Evolutionary conservation across 2,329 filamentous ascomycete genomes (phyloP), one percentile per base, ranked within the genome.

Genomic region (Furcasterigmium furcatum): DNA sequence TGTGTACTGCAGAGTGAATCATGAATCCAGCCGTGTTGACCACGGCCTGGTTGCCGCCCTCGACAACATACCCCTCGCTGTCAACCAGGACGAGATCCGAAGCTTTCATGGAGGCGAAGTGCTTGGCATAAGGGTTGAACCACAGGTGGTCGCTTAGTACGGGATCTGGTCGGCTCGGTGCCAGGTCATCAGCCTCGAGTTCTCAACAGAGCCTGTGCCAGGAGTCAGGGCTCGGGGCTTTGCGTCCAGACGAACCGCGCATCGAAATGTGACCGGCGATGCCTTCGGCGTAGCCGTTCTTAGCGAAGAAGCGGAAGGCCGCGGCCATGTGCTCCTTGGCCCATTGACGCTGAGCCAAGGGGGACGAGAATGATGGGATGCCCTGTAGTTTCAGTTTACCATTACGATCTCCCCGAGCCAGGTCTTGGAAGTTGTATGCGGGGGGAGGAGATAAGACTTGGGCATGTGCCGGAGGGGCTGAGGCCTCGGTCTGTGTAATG

Each of bases 61-160:
- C 82, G 24, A 88, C 76, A 18, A 87, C 74, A 22, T 78, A 65
- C 5, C 84, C 84, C 0, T 73, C 60, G 42, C 79, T 70, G 54
- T 84, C 72, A 3, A 87, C 82, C 14, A 76, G 78, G 45, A 87
- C 85, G 13, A 88, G 70, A 53, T 87, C 82, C 0, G 79, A 82
- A 1, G 75, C 72, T 47, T 79, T 83, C 35, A 87, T 77, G 46
- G 79, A 66, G 7, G 77, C 76, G 62, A 84, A 85, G 4, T 78
- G 73, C 3, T 79, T 71, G 9, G 80, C 80, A 45, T 85, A 82
- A 0, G 82, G 82, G 52, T 85, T 86, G 4, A 86, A 79, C 82
- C 81, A 85, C 64, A 85, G 0, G 73, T 79, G 3, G 67, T 63
- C 0, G 78, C 34, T 83, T 76, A n/a, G 43, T 12, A 85, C 73